Base-by-base conservation (phyloP, 345 rosid species). In the Eucalyptus albens region DNA sequence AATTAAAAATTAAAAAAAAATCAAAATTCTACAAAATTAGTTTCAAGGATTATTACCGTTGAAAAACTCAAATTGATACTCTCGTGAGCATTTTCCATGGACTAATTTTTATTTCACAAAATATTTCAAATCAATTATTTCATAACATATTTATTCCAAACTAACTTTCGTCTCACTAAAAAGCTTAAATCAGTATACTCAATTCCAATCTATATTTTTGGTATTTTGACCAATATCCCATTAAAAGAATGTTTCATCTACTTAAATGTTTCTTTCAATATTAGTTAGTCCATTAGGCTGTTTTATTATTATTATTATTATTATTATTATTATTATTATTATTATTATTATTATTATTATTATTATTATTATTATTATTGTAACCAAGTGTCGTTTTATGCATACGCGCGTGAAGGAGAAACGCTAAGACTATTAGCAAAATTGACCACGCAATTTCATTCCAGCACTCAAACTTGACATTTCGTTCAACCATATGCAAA, bases 111-210 rank as follows among this genome's bases (percentile, higher is more conserved):
- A 67, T 67, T 16, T 67, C 17, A n/a, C 1, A 0, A 67, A 67
- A 67, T 8, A 15, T n/a, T 9, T 31, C 22, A 16, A 16, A 31
- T 0, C 2, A 17, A 0, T 69, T 0, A 5, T 10, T 4, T 16
- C 9, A 31, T 8, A 11, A 0, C 5, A 16, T 8, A 8, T 31
- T 15, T 31, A 31, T 1, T 17, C 6, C 3, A 67, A 31, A 15
- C 4, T 69, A 31, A 69, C 0, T 31, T 69, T 31, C 2, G 1
- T 31, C 4, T 6, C 0, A 0, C 31, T 0, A 27, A 60, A 15
- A 69, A 69, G 37, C 17, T 8, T 8, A 31, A 69, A 31, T 31
- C 12, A 1, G 1, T 8, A 31, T 16, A 67, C 22, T 65, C 31
- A 8, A 65, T 65, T 31, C 5, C 0, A n/a, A n/a, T 65, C 17